These are phyloP conservation scores for Xerocomus potaroensis DNA, from an alignment of 768 basidiomycete species.

Conservation along the genomic window DNA sequence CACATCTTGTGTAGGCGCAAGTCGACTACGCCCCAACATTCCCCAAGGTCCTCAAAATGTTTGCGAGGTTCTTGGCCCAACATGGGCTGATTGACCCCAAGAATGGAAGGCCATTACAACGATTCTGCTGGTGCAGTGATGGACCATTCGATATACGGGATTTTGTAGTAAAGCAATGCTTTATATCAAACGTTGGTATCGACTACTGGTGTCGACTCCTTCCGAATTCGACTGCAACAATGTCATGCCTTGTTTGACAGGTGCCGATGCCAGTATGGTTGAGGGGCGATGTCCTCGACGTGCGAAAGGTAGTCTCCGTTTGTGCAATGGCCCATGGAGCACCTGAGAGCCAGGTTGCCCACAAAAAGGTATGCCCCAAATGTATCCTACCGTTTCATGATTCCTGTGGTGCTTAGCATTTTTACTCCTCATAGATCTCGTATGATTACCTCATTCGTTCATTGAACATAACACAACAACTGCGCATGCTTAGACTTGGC, in stretches of 20 bases:
- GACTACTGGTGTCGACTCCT: background rate
- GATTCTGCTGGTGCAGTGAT: conserved; percentile 81
- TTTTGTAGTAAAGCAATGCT: conserved; percentile 86
- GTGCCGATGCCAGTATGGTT: conserved; percentile 71
- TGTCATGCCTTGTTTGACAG: conserved; percentile 31
- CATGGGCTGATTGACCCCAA: conserved; percentile 64
- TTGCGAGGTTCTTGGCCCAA: conserved; percentile 64
- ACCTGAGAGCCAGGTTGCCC: conserved; percentile 8
- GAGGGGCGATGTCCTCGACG: conserved; percentile 68
- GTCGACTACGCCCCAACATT: conserved; percentile 79
- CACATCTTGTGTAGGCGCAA: conserved; percentile 58
- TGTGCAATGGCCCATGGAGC: conserved; percentile 30
- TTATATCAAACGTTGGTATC: conserved; percentile 68
- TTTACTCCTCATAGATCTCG: conserved; percentile 16
- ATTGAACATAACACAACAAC: conserved; percentile 71
- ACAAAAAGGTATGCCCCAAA: conserved; percentile 13
- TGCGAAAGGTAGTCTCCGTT: conserved; percentile 54
- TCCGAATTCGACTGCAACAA: conserved; percentile 8
- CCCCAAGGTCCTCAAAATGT: conserved; percentile 56
- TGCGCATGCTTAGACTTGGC: conserved; percentile 64
- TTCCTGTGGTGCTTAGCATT: background rate
- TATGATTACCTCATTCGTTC: conserved; percentile 22
- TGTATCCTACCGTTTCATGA: background rate
- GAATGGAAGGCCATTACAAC: conserved; percentile 52
- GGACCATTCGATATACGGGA: conserved; percentile 81